Conservation (phyloP, 495 filamentous ascomycete species). For the Letharia lupina region DNA sequence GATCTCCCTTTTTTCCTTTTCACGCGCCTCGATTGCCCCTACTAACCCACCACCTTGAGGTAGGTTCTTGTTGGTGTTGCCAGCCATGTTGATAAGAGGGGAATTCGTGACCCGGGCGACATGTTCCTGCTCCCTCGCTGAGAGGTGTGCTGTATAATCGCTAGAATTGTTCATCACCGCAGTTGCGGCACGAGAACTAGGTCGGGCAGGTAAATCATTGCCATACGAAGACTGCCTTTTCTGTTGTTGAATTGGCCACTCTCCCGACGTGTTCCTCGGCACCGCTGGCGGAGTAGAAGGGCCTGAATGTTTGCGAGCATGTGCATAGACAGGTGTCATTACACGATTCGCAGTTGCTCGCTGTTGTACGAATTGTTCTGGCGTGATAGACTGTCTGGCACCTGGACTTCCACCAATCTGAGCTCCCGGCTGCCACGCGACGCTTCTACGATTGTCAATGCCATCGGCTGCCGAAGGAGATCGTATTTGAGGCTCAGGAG, state of each 20-base stretch:
- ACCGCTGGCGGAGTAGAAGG: constrained; percentile 38
- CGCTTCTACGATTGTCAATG: constrained; percentile 48
- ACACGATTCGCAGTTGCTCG: constrained; percentile 51
- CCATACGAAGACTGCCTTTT: constrained; percentile 26
- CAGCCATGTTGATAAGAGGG: constrained; percentile 65
- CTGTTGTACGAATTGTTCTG: constrained; percentile 86
- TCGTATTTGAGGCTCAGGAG: constrained; percentile 23
- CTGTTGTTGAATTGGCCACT: constrained; percentile 40
- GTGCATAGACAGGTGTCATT: constrained; percentile 42
- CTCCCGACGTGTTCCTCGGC: constrained; percentile 44
- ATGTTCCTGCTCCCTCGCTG: constrained; percentile 90
- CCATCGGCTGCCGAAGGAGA: constrained; percentile 27
- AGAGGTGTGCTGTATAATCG: constrained; percentile 60
- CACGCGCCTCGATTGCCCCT: constrained; percentile 65
- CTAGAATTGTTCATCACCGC: constrained; percentile 34
- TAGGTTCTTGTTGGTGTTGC: constrained; percentile 39
- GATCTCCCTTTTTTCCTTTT: constrained; percentile 65
- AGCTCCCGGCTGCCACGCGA: constrained; percentile 73
- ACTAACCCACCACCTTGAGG: constrained; percentile 53
- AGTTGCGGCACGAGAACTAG: constrained; percentile 42
- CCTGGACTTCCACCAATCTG: constrained; percentile 38
- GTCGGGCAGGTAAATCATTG: constrained; percentile 40
- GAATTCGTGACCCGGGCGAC: constrained; percentile 80
- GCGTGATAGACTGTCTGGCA: constrained; percentile 36
- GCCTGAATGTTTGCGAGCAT: constrained; percentile 26